Percentiles rank a stretch among this genome's conserved stretches.
Evolutionary conservation across 1,139 yeast genomes (phyloP).

Genomic region (Fermentozyma sake): DNA sequence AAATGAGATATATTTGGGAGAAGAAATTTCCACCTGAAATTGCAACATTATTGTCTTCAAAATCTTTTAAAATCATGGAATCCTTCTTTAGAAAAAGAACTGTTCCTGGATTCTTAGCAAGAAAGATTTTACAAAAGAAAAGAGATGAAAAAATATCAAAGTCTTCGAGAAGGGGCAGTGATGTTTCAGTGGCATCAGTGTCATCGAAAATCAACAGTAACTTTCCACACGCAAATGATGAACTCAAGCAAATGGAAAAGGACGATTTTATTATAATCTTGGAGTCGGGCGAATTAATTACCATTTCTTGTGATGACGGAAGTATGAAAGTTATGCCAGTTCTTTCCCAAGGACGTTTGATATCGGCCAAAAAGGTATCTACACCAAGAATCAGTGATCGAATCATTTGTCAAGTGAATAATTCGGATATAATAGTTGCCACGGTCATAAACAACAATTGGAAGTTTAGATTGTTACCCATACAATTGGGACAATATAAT

Average conservation of each 20-base stretch:
- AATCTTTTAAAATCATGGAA: slow-evolving; percentile 41
- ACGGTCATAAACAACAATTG: slow-evolving; percentile 64
- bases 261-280: slow-evolving; percentile 32
- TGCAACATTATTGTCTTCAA: slow-evolving; percentile 19
- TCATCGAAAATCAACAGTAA: slow-evolving; percentile 29
- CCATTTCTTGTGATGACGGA: slow-evolving; percentile 49
- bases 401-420: slow-evolving; percentile 51
- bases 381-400: slow-evolving; percentile 78
- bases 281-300: slow-evolving; percentile 44
- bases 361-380: slow-evolving; percentile 49
- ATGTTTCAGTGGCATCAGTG: slow-evolving; percentile 18
- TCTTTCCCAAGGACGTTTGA: slow-evolving; percentile 22
- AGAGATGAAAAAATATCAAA: slow-evolving; percentile 14
- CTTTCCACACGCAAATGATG: slow-evolving; percentile 24
- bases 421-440: slow-evolving; percentile 55
- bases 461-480: slow-evolving; percentile 49
- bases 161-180: slow-evolving; percentile 25
- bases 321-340: slow-evolving; percentile 23
- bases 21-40: slow-evolving; percentile 17
- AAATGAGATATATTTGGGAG: slow-evolving; percentile 54
- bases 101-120: slow-evolving; percentile 44
- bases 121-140: slow-evolving; percentile 34
- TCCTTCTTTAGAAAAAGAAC: slow-evolving; percentile 58
- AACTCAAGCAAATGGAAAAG: slow-evolving; percentile 13
- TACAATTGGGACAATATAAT: slow-evolving; percentile 47